A percentile compares a stretch with the other conserved stretches of the same genome.
Conservation (phyloP, 371 early-diverging fungal species). For the Capniomyces stellatus region DNA sequence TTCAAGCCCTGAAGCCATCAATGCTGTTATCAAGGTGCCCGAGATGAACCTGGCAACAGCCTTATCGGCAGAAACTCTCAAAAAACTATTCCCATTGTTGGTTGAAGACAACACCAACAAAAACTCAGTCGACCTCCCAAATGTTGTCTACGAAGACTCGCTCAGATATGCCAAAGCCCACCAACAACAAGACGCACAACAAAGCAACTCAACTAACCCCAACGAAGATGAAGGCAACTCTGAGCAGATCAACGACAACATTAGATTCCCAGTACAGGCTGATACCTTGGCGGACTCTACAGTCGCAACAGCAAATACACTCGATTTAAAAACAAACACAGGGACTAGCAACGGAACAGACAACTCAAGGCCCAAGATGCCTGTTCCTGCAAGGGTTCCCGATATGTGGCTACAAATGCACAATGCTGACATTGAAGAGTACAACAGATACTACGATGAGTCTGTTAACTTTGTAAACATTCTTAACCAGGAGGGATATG, state of each 20-base stretch:
- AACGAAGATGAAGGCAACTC: not conserved
- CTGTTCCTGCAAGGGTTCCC: conserved; percentile 7
- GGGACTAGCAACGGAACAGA: not conserved
- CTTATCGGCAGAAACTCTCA: conserved; percentile 4
- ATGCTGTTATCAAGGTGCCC: not conserved
- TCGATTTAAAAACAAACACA: not conserved
- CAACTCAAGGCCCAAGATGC: conserved; percentile 13
- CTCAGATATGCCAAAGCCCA: too few species aligned
- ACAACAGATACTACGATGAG: conserved; percentile 8
- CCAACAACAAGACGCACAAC: not conserved
- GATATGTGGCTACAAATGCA: conserved; percentile 15
- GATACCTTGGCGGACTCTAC: not conserved
- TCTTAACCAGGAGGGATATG: conserved; percentile 14
- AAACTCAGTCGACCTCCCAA: not conserved
- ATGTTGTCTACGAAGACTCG: too few species aligned
- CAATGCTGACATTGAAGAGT: conserved; percentile 6
- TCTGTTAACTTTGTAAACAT: conserved; percentile 10
- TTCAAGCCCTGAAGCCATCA: conserved; percentile 3
- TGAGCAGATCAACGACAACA: not conserved
- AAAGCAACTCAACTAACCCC: not conserved
- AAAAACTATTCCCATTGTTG: conserved; percentile 5
- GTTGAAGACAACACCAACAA: not conserved
- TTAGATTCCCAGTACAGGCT: not conserved
- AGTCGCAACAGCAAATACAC: not conserved
- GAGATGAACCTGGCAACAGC: not conserved